phyloP scores from a whole-genome alignment of 1,139 yeast genomes.

The Wickerhamiella pararugosa region DNA sequence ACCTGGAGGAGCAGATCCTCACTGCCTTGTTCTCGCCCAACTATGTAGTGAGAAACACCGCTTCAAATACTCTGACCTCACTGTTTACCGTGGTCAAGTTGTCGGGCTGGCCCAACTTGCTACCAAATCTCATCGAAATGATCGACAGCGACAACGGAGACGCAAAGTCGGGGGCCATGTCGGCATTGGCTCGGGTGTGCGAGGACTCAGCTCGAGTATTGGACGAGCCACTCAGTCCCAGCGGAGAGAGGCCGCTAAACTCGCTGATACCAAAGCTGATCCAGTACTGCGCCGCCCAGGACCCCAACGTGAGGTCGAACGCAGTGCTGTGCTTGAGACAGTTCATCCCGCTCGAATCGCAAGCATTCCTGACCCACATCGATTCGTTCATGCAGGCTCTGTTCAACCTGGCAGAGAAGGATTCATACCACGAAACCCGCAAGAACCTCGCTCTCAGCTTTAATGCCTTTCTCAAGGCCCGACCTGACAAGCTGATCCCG shows the following conservation, averaged over 20 bases:
- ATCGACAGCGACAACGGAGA: slow-evolving; percentile 30
- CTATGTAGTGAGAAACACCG: slow-evolving; percentile 59
- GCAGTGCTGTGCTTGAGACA: slow-evolving; percentile 64
- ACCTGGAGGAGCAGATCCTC: slow-evolving; percentile 47
- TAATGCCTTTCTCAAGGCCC: slow-evolving; percentile 51
- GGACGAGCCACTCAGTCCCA: slow-evolving; percentile 49
- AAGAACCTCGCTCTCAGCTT: slow-evolving; percentile 70
- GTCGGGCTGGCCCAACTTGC: slow-evolving; percentile 55
- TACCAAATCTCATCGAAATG: slow-evolving; percentile 52
- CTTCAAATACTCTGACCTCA: slow-evolving; percentile 83
- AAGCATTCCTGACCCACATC: slow-evolving; percentile 45
- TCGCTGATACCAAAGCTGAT: slow-evolving; percentile 53
- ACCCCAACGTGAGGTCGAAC: slow-evolving; percentile 42
- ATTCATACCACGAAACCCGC: slow-evolving; percentile 43
- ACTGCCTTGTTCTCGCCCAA: slow-evolving; percentile 52
- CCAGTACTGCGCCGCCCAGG: slow-evolving; percentile 28
- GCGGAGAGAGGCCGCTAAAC: slow-evolving; percentile 55
- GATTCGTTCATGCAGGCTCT: slow-evolving; percentile 52
- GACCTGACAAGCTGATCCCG: slow-evolving; percentile 69
- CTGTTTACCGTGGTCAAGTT: slow-evolving; percentile 62
- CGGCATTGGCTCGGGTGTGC: slow-evolving; percentile 73
- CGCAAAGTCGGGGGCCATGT: slow-evolving; percentile 60
- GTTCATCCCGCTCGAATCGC: slow-evolving; percentile 54
- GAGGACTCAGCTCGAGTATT: slow-evolving; percentile 57
- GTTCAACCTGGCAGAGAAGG: slow-evolving; percentile 40